Evolutionary conservation across 352 stramenopile genomes (phyloP).

Genomic region (Pythium pyrilobum): DNA sequence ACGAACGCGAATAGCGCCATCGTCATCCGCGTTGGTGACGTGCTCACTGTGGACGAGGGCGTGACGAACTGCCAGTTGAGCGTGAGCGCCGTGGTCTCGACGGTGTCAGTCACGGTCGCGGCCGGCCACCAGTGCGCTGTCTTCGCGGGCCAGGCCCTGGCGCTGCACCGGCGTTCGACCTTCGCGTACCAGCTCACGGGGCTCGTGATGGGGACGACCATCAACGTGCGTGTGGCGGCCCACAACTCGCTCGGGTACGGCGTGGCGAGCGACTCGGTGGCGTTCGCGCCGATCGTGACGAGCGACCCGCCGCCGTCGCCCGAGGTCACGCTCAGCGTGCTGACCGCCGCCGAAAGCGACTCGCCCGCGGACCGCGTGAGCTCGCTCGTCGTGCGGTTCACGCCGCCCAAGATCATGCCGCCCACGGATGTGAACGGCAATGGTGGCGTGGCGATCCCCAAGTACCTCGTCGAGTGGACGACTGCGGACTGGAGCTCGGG

Average conservation of each 20-base stretch:
- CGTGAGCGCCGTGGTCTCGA: constrained; percentile 23
- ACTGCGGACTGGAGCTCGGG: constrained; percentile 57
- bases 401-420: constrained; percentile 41
- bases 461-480: constrained; percentile 94
- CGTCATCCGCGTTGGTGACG: constrained; percentile 26
- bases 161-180: constrained; percentile 45
- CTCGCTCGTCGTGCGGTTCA: constrained; percentile 83
- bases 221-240: constrained; percentile 87
- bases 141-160: constrained; percentile 37
- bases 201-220: constrained; percentile 81
- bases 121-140: constrained; percentile 38
- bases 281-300: constrained; percentile 79
- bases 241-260: constrained; percentile 93
- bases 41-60: constrained; percentile 48
- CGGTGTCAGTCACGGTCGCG: constrained; percentile 29
- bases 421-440: constrained; percentile 68
- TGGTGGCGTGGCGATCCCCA: constrained; percentile 77
- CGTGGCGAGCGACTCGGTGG: constrained; percentile 48
- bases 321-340: constrained; percentile 40
- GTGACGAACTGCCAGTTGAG: constrained; percentile 45
- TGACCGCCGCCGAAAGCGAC: constrained; percentile 40
- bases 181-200: constrained; percentile 76
- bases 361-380: constrained; percentile 52
- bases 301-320: constrained; percentile 82
- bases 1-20: constrained; percentile 25